These are phyloP conservation scores for Wallacemonas collosoma DNA, from an alignment of 208 protist species.

Conservation along the genomic window DNA sequence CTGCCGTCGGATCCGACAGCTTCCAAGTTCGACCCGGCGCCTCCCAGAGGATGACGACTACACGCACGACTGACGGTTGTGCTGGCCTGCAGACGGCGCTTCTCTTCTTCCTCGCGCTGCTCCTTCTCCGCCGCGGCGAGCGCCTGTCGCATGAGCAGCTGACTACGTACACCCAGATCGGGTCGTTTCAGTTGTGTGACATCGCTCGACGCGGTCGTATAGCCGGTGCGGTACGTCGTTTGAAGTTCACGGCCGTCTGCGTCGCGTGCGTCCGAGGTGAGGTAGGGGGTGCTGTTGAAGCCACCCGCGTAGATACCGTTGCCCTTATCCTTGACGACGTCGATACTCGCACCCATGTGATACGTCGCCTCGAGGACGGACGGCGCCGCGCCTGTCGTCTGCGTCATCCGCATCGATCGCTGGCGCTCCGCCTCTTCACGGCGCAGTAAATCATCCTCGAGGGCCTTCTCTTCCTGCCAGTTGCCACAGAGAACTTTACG, in stretches of 20 bases:
- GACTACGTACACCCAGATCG: slow-evolving; percentile 68
- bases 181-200: slow-evolving; percentile 51
- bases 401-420: slow-evolving; percentile 9
- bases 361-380: slow-evolving; percentile 12
- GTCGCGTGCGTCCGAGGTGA: slow-evolving; percentile 56
- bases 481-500: slow-evolving; percentile 89
- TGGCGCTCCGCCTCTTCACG: slow-evolving; percentile 40
- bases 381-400: slow-evolving; percentile 7
- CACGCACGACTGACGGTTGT: slow-evolving; percentile 8
- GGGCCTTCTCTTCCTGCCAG: slow-evolving; percentile 82
- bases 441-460: slow-evolving; percentile 71
- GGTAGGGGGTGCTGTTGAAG: slow-evolving; percentile 77
- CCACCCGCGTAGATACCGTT: slow-evolving; percentile 57
- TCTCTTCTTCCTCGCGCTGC: slow-evolving; percentile 28
- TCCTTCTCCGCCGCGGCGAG: slow-evolving; percentile 47
- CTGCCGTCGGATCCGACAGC: slow-evolving; percentile 12
- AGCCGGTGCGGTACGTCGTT: slow-evolving; percentile 78
- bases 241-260: slow-evolving; percentile 48
- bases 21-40: slow-evolving; percentile 25
- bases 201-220: slow-evolving; percentile 57
- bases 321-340: slow-evolving; percentile 58
- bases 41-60: slow-evolving; percentile 8
- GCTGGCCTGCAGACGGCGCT: slow-evolving; percentile 18
- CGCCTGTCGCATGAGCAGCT: slow-evolving; percentile 61
- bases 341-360: slow-evolving; percentile 28